These are phyloP conservation scores for Tolypocladium ophioglossoides DNA, from an alignment of 2,329 filamentous ascomycete genomes.

Conservation along the genomic window DNA sequence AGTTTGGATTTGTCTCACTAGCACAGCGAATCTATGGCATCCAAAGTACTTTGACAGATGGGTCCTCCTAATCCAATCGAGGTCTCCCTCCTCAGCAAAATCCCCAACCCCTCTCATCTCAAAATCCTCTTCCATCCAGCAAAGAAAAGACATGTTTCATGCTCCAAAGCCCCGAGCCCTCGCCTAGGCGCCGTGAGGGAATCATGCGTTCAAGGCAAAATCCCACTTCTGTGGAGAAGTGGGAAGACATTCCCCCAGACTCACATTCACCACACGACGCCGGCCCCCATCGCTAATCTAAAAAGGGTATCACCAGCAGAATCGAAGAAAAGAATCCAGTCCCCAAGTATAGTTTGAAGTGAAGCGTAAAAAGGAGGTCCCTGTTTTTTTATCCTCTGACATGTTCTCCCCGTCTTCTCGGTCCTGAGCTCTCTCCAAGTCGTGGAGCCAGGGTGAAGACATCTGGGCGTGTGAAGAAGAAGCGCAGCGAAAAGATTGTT, in stretches of 20 bases:
- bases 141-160: not conserved
- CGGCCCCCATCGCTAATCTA: not conserved
- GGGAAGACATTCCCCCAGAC: not conserved
- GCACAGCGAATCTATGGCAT: not conserved
- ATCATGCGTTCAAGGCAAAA: not conserved
- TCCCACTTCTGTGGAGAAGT: not conserved
- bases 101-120: not conserved
- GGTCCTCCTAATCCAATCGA: not conserved
- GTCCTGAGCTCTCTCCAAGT: not conserved
- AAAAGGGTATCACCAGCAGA: conserved; percentile 25
- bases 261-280: not conserved
- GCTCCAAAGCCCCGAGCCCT: not conserved
- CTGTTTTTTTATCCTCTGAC: not conserved
- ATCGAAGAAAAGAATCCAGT: conserved; percentile 15
- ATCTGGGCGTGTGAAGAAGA: conserved; percentile 9
- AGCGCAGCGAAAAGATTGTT: conserved; percentile 9
- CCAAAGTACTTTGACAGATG: not conserved
- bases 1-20: not conserved
- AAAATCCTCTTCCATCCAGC: not conserved
- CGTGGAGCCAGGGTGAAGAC: conserved; percentile 9
- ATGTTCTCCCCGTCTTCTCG: not conserved
- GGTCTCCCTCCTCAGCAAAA: not conserved
- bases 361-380: conserved; percentile 8
- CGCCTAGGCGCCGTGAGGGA: not conserved
- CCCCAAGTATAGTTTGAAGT: conserved; percentile 4